Evolutionary conservation across 2,329 filamentous ascomycete species (phyloP), one percentile per base, ranked within the genome.

Genomic region (Metarhizium humberi): DNA sequence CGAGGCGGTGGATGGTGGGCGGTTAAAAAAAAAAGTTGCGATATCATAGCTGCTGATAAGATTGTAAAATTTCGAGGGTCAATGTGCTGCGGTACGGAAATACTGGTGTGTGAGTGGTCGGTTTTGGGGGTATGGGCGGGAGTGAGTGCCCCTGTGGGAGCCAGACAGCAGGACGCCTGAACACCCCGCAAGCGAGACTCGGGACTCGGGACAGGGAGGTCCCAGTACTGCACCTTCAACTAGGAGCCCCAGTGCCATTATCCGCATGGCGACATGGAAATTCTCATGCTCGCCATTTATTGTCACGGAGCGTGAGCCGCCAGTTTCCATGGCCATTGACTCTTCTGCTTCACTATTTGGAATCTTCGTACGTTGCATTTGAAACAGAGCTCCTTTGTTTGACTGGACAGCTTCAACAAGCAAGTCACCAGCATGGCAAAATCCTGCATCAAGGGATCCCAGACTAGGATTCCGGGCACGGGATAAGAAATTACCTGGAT

Each of bases 51-150:
- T 25, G 25, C 45, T 38, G 53, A 55, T 55, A 55, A 55, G 53
- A 55, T 55, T 54, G 45, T 49, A 55, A 55, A 47, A 51, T 51
- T 55, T 55, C 53, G 30, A 51, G 48, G n/a, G 43, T 25, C 8
- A n/a, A 6, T 2, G n/a, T 25, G 25, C 25, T 25, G 25, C 25
- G 25, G 3, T 25, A 25, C 3, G 25, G 25, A 14, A 30, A 16
- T 30, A 6, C 45, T 30, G 25, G 42, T 13, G 45, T 30, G 45
- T 48, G 45, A 48, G 45, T 48, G 45, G 45, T 48, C 25, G 25
- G 45, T 48, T 48, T 48, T 4, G 45, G 45, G 8, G 10, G 4
- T 5, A 8, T 5, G 25, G 25, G 11, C 16, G 18, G 45, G 13
- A 48, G 18, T 29, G 18, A 10, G 10, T 48, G 25, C 45, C 43